phyloP scores from a whole-genome alignment of 73 alveolate genomes.

The Tetrahymena malaccensis region DNA sequence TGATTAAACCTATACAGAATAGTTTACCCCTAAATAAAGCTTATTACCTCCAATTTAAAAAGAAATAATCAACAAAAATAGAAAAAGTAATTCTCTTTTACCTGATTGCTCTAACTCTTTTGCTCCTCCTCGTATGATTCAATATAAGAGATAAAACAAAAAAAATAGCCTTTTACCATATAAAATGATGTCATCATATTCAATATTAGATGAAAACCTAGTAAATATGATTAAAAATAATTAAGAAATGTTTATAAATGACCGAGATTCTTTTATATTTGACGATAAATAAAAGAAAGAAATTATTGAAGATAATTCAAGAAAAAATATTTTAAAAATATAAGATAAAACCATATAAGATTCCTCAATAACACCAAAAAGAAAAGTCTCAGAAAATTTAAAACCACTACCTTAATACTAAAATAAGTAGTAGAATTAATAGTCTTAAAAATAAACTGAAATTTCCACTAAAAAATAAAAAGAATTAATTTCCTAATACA shows the following conservation, averaged over 20 bases:
- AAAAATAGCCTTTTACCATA: neutral
- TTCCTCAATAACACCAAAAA: neutral
- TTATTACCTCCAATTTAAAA: neutral
- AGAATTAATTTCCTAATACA: neutral
- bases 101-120: neutral
- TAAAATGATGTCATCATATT: neutral
- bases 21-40: neutral
- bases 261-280: neutral
- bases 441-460: neutral
- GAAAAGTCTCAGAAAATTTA: neutral
- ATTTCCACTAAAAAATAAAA: neutral
- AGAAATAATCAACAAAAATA: neutral
- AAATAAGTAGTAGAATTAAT: neutral
- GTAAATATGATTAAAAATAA: neutral
- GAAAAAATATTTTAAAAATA: neutral
- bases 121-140: neutral
- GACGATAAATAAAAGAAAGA: neutral
- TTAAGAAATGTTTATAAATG: neutral
- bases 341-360: neutral
- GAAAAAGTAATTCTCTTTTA: neutral
- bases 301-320: neutral
- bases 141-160: too few species aligned
- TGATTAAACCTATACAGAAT: neutral
- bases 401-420: neutral
- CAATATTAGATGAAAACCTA: neutral